Percentiles rank a stretch among this genome's conserved stretches.
Conservation (phyloP, 2,329 filamentous ascomycete genomes). For the Trichoderma oligosporum region DNA sequence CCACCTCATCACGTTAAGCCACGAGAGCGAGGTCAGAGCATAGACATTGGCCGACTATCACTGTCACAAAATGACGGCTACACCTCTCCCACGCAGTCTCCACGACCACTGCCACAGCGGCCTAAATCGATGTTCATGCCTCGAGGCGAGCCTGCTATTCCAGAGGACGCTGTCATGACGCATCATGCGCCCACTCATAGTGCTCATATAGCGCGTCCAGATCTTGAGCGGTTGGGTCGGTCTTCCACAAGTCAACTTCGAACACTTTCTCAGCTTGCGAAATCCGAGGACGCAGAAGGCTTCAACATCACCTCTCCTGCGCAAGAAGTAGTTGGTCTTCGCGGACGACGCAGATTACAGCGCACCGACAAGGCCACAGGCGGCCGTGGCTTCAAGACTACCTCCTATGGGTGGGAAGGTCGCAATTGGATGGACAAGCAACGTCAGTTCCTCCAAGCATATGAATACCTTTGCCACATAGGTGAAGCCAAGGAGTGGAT, state of each 20-base stretch:
- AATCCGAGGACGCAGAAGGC: slow-evolving; percentile 70
- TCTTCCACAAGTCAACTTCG: slow-evolving; percentile 88
- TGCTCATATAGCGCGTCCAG: slow-evolving; percentile 58
- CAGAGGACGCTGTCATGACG: slow-evolving; percentile 32
- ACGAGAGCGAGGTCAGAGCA: slow-evolving; percentile 59
- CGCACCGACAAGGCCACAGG: slow-evolving; percentile 56
- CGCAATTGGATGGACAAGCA: slow-evolving; percentile 99
- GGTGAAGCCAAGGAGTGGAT: slow-evolving; percentile 99
- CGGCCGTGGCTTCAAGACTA: slow-evolving; percentile 43
- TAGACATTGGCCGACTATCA: slow-evolving; percentile 57
- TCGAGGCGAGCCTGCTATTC: slow-evolving; percentile 52
- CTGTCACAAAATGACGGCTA: slow-evolving; percentile 44
- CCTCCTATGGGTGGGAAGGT: slow-evolving; percentile 71
- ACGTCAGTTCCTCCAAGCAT: slow-evolving; percentile 90
- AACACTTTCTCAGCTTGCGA: slow-evolving; percentile 77
- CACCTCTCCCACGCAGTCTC: slow-evolving; percentile 41
- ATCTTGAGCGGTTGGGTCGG: slow-evolving; percentile 76
- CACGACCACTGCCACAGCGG: slow-evolving; percentile 42
- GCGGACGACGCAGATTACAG: slow-evolving; percentile 79
- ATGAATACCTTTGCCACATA: slow-evolving; percentile 98
- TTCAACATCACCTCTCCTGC: slow-evolving; percentile 73
- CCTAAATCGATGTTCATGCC: slow-evolving; percentile 61
- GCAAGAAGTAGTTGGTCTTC: slow-evolving; percentile 83
- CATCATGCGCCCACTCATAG: slow-evolving; percentile 26
- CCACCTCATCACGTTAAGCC: slow-evolving; percentile 27